A percentile compares a stretch with the other conserved stretches of the same genome.
These are phyloP conservation scores for Leccinum ochraceum DNA, from an alignment of 768 basidiomycete genomes.

Conservation along the genomic window DNA sequence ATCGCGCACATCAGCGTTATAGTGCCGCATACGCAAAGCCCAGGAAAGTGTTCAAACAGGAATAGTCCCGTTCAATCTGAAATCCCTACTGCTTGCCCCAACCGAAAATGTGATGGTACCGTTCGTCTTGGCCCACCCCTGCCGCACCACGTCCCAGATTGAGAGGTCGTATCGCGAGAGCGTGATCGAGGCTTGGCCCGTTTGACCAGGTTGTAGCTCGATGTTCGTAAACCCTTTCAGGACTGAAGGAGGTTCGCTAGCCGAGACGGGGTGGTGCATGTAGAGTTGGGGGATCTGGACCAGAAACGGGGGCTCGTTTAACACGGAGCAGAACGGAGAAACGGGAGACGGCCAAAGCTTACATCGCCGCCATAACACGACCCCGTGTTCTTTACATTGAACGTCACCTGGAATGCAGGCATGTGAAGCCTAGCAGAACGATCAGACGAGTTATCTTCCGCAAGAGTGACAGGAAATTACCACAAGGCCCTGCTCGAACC, in stretches of 20 bases:
- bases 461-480: constrained; percentile 29
- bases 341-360: constrained; percentile 16
- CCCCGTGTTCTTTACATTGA: constrained; percentile 69
- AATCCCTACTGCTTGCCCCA: constrained; percentile 70
- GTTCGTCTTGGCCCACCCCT: constrained; percentile 72
- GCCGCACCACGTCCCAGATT: constrained; percentile 74
- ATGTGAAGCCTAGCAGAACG: constrained; percentile 54
- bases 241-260: constrained; percentile 70
- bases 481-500: constrained; percentile 69
- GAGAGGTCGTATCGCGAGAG: constrained; percentile 71
- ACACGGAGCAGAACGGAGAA: neutral
- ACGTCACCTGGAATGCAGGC: constrained; percentile 61
- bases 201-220: constrained; percentile 49
- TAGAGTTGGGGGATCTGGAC: constrained; percentile 35
- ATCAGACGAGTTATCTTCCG: neutral
- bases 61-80: constrained; percentile 47
- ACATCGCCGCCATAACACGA: constrained; percentile 62
- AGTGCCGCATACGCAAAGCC: neutral
- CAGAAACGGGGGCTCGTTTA: neutral
- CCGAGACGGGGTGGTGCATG: constrained; percentile 60
- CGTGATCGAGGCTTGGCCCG: constrained; percentile 48
- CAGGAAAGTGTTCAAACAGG: constrained; percentile 15
- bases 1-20: neutral
- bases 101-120: constrained; percentile 64
- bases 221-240: constrained; percentile 71